phyloP scores from a whole-genome alignment of 768 basidiomycete genomes.

The Amanita phalloides region DNA sequence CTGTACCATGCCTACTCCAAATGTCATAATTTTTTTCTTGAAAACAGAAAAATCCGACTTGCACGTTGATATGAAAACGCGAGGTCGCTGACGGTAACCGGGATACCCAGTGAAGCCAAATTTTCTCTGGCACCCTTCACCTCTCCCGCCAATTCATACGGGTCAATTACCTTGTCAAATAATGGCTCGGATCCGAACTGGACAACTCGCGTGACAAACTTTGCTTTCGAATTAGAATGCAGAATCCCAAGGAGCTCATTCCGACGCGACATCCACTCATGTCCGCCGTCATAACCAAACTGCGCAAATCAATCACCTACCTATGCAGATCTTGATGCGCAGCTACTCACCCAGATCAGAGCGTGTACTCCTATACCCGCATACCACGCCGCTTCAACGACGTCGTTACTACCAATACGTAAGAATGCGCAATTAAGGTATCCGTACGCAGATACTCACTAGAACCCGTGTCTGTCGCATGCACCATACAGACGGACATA shows the following conservation, averaged over 20 bases:
- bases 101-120: conserved; percentile 43
- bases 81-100: conserved; percentile 60
- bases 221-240: conserved; percentile 49
- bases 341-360: conserved; percentile 50
- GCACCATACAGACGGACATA: conserved; percentile 52
- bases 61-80: conserved; percentile 47
- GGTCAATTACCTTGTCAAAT: conserved; percentile 43
- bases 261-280: conserved; percentile 44
- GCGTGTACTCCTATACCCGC: conserved; percentile 65
- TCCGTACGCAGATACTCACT: conserved; percentile 19
- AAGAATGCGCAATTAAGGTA: not conserved
- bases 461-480: conserved; percentile 36
- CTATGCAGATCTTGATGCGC: not conserved
- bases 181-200: conserved; percentile 70
- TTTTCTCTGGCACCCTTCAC: conserved; percentile 37
- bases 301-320: not conserved
- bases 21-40: not conserved
- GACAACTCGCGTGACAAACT: conserved; percentile 52
- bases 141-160: conserved; percentile 37
- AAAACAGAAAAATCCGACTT: not conserved
- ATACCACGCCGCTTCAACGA: conserved; percentile 60
- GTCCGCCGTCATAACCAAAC: conserved; percentile 14
- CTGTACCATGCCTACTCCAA: conserved; percentile 26
- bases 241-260: conserved; percentile 40
- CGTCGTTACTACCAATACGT: conserved; percentile 29